Base-by-base conservation (phyloP, 179 eudicot species). In the Carnegiea gigantea region DNA sequence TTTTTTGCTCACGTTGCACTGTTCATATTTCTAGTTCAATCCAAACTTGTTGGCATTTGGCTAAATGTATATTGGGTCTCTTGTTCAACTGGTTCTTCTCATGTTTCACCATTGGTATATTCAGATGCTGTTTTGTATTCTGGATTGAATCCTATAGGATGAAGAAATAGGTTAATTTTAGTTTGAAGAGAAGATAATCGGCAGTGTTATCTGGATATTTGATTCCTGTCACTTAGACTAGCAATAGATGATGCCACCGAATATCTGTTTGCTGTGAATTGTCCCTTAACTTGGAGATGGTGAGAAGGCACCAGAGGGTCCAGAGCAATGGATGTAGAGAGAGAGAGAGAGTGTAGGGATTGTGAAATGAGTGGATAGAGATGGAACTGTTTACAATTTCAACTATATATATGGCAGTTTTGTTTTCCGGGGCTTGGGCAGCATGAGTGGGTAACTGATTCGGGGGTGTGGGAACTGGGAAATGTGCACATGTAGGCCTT, bases 91-190 rank as follows among this genome's bases (percentile, higher is more conserved):
- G 44, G 62, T 62, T 71, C 72, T 76, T 81, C 59, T 59, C 62
- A 28, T 82, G 78, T 67, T 74, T 43, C 71, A 76, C 80, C 77
- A 83, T 85, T 85, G 76, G 70, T 57, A 64, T 40, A 54, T 1
- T 84, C 14, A 65, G 30, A 49, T 80, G 38, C n/a, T 75, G 36
- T 82, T 75, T 51, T 12, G 46, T 57, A 49, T 36, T 70, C 40
- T 70, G 18, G 64, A 6, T 68, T 33, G 36, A 73, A 60, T 57
- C 67, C 1, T 62, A 44, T 44, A 33, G 71, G 53, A 28, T 30
- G 15, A 18, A 78, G 33, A 49, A 33, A 40, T 70, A 15, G 30
- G 24, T 78, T 82, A 38, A 26, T 26, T 43, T 70, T 33, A 46
- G 64, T 51, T 23, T 44, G 2, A 21, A 64, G 26, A 38, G 17